phyloP scores from a whole-genome alignment of 108 stramenopile genomes.

The Hondaea fermentalgiana region DNA sequence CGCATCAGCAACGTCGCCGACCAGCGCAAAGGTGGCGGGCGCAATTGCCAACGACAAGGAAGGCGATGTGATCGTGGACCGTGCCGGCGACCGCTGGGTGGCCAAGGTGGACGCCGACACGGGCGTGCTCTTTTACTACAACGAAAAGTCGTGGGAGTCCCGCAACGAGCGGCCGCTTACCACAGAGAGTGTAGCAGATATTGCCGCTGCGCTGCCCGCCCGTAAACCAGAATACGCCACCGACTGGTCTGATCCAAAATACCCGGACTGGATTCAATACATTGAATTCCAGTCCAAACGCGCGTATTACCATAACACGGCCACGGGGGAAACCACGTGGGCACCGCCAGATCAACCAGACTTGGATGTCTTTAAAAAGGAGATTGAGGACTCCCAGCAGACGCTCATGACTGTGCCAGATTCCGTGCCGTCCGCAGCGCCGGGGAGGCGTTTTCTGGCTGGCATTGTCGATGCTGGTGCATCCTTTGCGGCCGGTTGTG shows the following conservation, averaged over 20 bases:
- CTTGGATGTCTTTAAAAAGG: neutral
- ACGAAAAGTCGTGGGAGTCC: neutral
- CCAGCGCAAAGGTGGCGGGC: too few relatives aligned
- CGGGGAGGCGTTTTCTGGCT: neutral
- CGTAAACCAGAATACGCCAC: neutral
- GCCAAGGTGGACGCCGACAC: neutral
- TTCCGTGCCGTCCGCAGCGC: neutral
- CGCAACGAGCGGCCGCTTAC: conserved; percentile 3
- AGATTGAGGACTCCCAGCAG: neutral
- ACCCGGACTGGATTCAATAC: conserved; percentile 10
- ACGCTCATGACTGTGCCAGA: neutral
- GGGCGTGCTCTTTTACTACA: neutral
- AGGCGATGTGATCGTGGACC: neutral
- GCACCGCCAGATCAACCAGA: conserved; percentile 6
- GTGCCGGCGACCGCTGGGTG: neutral
- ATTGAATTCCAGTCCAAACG: neutral
- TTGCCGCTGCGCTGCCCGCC: too few relatives aligned
- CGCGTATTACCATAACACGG: neutral
- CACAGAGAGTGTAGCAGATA: neutral
- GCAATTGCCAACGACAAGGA: neutral
- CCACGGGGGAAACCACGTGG: neutral
- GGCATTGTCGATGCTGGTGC: neutral
- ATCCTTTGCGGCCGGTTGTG: neutral
- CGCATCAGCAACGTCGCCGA: too few relatives aligned
- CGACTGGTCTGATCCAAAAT: neutral